Evolutionary conservation across 768 basidiomycete genomes (phyloP), one percentile per base, ranked within the genome.

Genomic region (Termitomyces eurrhizus): DNA sequence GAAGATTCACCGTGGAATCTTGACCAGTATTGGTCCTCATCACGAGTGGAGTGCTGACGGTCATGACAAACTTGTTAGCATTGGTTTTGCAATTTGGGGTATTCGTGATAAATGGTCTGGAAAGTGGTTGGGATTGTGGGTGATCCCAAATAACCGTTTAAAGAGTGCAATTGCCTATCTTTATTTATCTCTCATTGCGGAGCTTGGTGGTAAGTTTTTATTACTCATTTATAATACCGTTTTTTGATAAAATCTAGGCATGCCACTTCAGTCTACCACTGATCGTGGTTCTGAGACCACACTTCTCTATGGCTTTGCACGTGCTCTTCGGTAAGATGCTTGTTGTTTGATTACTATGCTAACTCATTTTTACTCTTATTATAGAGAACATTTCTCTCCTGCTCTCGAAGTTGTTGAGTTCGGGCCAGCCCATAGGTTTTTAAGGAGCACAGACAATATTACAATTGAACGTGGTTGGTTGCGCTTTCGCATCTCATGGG

Each of bases 391-490:
- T 32, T 75, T 75, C 54, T 53, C 63, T 53, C 67, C 72, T 4
- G 70, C 72, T 0, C 35, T 69, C 18, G 51, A 67, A 35, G 32
- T 45, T 24, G 51, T 54, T 8, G 69, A 68, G 50, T 52, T 76
- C 9, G 21, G 52, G 18, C 71, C 72, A 1, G 69, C 77, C 3
- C 74, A 77, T 58, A n/a, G 51, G 1, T 77, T 70, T 60, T 39
- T 76, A 5, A 59, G 64, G 7, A 75, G 70, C 51, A 62, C 75
- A 0, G 69, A 74, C 48, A 76, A 77, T 56, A 75, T 77, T 26
- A 60, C 67, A 1, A 70, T 74, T 57, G 77, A 78, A 52, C 63
- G 70, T 0, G 68, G 42, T 0, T 79, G 78, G 78, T 72, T 74
- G 18, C 64, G 64, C 1, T 62, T 79, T 1, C 58, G 69, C 1